Percentiles rank a stretch among this genome's conserved stretches.
Conservation (phyloP, 768 basidiomycete species). For the Suillus alpinus region DNA sequence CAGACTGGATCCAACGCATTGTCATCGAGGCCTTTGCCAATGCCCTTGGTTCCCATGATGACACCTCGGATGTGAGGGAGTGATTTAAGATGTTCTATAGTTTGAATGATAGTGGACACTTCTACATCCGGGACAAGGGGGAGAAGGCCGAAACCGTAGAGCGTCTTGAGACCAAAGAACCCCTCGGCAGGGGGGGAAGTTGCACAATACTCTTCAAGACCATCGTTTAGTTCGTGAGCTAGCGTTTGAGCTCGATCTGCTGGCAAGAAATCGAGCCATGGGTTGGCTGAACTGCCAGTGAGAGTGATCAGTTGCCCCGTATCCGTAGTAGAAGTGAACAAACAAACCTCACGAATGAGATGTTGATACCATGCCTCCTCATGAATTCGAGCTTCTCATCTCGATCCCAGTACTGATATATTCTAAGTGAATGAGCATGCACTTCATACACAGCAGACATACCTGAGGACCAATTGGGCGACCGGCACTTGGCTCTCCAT, state of each 20-base stretch:
- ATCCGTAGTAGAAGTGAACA: slow-evolving; percentile 3
- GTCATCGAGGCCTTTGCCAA: slow-evolving; percentile 82
- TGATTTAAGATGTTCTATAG: slow-evolving; percentile 61
- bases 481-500: slow-evolving; percentile 77
- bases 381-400: slow-evolving; percentile 81
- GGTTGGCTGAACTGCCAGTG: slow-evolving; percentile 70
- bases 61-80: slow-evolving; percentile 70
- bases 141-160: slow-evolving; percentile 83
- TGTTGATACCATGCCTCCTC: slow-evolving; percentile 76
- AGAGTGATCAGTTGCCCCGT: slow-evolving; percentile 13
- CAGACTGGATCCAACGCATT: slow-evolving; percentile 75
- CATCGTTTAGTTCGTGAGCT: slow-evolving; percentile 69
- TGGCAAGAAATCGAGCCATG: slow-evolving; percentile 87
- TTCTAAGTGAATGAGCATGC: neutral
- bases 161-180: slow-evolving; percentile 48
- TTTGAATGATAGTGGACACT: slow-evolving; percentile 53
- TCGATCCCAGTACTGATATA: slow-evolving; percentile 67
- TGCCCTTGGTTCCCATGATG: slow-evolving; percentile 78
- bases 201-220: slow-evolving; percentile 78
- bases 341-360: slow-evolving; percentile 71
- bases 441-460: slow-evolving; percentile 1
- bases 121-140: slow-evolving; percentile 73
- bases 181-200: slow-evolving; percentile 44
- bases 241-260: slow-evolving; percentile 63
- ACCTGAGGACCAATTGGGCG: slow-evolving; percentile 79